Conservation (phyloP, 495 filamentous ascomycete genomes). For the Parathielavia hyrcaniae region DNA sequence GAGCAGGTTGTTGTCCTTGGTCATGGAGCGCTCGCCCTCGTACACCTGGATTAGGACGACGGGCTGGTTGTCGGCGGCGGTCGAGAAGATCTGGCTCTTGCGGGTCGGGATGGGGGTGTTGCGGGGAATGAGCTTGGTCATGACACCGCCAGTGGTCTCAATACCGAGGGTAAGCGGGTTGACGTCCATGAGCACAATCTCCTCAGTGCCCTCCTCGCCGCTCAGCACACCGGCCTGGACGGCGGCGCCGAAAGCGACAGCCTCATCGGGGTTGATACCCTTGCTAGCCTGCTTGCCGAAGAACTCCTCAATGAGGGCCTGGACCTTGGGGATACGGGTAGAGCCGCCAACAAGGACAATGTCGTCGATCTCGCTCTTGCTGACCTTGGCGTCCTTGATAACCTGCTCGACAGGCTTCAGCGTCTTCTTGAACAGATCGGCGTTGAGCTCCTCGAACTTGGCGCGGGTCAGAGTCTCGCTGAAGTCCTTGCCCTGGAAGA, state of each 20-base stretch:
- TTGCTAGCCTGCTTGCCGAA: slow-evolving; percentile 97
- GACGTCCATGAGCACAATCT: slow-evolving; percentile 92
- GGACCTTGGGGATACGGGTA: slow-evolving; percentile 96
- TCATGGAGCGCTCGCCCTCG: slow-evolving; percentile 94
- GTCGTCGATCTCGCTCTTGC: slow-evolving; percentile 79
- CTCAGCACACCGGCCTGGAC: slow-evolving; percentile 95
- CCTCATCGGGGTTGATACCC: slow-evolving; percentile 98
- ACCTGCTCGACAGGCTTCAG: slow-evolving; percentile 99
- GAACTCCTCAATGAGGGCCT: slow-evolving; percentile 89
- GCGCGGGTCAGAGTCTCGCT: slow-evolving; percentile 96
- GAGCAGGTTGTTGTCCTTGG: slow-evolving; percentile 92
- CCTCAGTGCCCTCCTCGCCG: slow-evolving; percentile 70
- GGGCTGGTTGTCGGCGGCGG: slow-evolving; percentile 95
- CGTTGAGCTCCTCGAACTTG: slow-evolving; percentile 99
- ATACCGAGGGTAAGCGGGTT: slow-evolving; percentile 98
- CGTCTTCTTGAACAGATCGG: slow-evolving; percentile 97
- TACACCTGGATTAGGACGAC: slow-evolving; percentile 96
- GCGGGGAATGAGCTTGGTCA: slow-evolving; percentile 95
- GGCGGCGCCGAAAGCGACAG: slow-evolving; percentile 93
- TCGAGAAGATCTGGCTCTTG: slow-evolving; percentile 98
- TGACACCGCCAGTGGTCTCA: slow-evolving; percentile 95
- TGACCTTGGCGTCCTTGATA: slow-evolving; percentile 83
- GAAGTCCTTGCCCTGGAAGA: slow-evolving; percentile 96
- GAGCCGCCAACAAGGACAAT: slow-evolving; percentile 90
- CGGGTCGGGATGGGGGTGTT: slow-evolving; percentile 93